These are phyloP conservation scores for Botryotinia globosa DNA, from an alignment of 2,329 filamentous ascomycete genomes.

Conservation along the genomic window DNA sequence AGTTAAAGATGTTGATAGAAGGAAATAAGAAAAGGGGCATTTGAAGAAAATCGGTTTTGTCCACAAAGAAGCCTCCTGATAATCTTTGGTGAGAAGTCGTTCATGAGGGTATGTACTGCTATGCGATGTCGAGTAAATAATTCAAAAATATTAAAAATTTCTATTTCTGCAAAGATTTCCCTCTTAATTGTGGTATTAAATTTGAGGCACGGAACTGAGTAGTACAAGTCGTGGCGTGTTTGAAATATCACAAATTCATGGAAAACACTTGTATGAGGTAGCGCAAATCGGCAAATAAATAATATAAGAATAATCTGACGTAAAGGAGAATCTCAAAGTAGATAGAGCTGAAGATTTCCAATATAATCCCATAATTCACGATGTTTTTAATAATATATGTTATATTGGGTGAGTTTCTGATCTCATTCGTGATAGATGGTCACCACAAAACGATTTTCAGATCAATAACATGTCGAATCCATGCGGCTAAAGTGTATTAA, in stretches of 20 bases:
- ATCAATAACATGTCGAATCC: neutral
- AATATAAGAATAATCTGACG: neutral
- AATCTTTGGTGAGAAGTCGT: neutral
- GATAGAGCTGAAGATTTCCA: accelerated
- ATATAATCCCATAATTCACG: neutral
- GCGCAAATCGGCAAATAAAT: neutral
- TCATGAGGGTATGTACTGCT: neutral
- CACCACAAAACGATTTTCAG: too few species aligned
- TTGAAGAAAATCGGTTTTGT: neutral
- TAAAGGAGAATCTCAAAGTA: neutral
- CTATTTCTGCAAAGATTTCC: neutral
- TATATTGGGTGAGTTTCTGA: neutral
- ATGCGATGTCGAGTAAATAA: neutral
- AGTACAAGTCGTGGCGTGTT: too few species aligned
- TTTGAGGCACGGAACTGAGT: neutral
- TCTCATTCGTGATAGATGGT: neutral
- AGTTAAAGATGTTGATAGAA: neutral
- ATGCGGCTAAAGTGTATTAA: neutral
- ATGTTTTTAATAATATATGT: neutral
- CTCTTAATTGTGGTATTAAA: accelerated
- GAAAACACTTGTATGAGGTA: neutral
- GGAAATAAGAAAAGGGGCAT: neutral
- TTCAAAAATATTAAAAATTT: accelerated
- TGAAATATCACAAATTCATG: neutral
- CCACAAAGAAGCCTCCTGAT: neutral